These are phyloP conservation scores for Solanum dulcamara DNA, from an alignment of 257 asterid species.

Conservation along the genomic window DNA sequence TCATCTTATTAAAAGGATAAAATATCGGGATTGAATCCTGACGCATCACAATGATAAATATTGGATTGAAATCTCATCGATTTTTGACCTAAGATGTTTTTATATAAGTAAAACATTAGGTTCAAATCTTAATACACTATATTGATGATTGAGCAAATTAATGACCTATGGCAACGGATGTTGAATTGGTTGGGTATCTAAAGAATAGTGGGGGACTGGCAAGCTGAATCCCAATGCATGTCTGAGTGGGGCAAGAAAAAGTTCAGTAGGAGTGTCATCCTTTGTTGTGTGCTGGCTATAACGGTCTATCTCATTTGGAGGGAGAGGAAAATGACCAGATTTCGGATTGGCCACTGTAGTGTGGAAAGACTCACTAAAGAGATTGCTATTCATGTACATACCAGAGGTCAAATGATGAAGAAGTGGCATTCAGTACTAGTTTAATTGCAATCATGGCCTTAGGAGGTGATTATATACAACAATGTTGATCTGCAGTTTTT, in stretches of 20 bases:
- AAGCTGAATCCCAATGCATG: background rate
- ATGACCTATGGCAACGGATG: background rate
- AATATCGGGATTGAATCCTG: too few species aligned
- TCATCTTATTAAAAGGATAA: too few species aligned
- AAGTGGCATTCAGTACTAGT: background rate
- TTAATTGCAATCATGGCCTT: background rate
- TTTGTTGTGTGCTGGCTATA: background rate
- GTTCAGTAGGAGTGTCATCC: background rate
- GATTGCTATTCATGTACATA: background rate
- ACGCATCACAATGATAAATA: too few species aligned
- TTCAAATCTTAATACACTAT: too few species aligned
- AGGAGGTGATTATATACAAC: too few species aligned
- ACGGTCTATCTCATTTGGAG: background rate
- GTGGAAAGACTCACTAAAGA: background rate
- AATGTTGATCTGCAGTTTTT: too few species aligned
- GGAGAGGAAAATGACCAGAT: background rate
- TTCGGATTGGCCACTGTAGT: background rate
- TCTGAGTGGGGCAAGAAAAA: background rate
- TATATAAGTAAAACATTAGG: too few species aligned
- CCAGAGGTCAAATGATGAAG: background rate
- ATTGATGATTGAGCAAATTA: too few species aligned
- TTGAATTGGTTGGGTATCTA: background rate
- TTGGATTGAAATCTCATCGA: too few species aligned
- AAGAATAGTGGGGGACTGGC: background rate
- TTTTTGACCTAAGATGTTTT: too few species aligned